A percentile compares a stretch with the other conserved stretches of the same genome.
Conservation (phyloP, 129 eudicot species). For the Tanacetum coccineum region DNA sequence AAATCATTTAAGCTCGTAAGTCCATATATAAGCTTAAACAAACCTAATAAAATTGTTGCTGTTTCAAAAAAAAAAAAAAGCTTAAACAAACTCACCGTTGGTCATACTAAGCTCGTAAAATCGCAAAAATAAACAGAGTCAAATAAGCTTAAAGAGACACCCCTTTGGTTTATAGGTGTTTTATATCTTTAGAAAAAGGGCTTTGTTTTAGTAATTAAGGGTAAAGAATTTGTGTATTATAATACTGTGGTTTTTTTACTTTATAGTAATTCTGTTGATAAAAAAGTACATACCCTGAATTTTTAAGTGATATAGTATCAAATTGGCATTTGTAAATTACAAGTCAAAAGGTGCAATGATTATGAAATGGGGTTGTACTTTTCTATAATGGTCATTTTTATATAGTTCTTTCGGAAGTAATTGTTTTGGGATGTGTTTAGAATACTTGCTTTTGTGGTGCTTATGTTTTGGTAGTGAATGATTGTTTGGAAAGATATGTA, state of each 20-base stretch:
- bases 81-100: too few relatives aligned
- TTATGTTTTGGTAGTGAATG: not conserved
- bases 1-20: too few relatives aligned
- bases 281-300: not conserved
- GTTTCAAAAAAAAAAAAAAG: too few relatives aligned
- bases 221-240: slow-evolving; percentile 5
- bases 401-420: not conserved
- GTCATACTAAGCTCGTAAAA: too few relatives aligned
- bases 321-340: slow-evolving; percentile 15
- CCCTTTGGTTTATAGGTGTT: not conserved
- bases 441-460: not conserved
- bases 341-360: slow-evolving; percentile 23
- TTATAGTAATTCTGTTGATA: not conserved
- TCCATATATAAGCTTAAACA: too few relatives aligned
- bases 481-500: not conserved
- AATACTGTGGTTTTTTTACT: not conserved
- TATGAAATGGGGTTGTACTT: slow-evolving; percentile 22
- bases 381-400: not conserved
- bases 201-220: not conserved
- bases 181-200: not conserved
- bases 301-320: slow-evolving; percentile 12
- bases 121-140: too few relatives aligned
- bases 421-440: not conserved
- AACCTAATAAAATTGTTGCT: too few relatives aligned
- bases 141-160: too few relatives aligned